Conservation (phyloP, 225 moss, liverwort and hornwort genomes). For the Physcomitrellopsis africana region DNA sequence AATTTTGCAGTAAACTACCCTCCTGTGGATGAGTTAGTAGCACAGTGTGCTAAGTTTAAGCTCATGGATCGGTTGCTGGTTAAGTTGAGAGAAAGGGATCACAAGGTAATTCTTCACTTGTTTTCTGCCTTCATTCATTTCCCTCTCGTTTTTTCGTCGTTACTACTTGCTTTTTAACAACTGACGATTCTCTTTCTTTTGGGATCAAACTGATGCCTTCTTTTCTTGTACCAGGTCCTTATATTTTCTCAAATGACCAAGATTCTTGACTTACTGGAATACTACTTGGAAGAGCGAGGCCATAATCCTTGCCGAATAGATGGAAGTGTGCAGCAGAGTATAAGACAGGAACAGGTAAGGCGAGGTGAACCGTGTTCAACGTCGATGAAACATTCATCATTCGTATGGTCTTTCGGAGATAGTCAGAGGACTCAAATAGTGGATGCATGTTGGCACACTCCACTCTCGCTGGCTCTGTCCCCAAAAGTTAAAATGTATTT, state of each 20-base stretch:
- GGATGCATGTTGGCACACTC: not conserved
- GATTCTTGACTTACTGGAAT: constrained; percentile 81
- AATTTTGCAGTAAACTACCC: constrained; percentile 63
- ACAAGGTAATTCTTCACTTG: constrained; percentile 56
- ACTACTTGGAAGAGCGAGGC: constrained; percentile 75
- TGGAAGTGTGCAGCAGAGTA: constrained; percentile 63
- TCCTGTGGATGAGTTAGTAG: constrained; percentile 72
- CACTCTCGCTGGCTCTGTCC: not conserved
- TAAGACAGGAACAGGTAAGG: constrained; percentile 73
- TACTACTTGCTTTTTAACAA: not conserved
- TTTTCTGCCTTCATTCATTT: not conserved
- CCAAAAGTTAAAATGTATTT: not conserved
- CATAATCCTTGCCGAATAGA: constrained; percentile 86
- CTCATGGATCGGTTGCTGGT: constrained; percentile 74
- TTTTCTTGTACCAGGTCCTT: constrained; percentile 53
- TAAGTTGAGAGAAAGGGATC: constrained; percentile 59
- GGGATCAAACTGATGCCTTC: not conserved
- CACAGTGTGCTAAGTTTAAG: constrained; percentile 88
- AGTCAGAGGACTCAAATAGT: not conserved
- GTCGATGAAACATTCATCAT: not conserved
- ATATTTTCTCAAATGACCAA: constrained; percentile 97
- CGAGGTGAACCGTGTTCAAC: not conserved
- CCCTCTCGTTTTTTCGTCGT: not conserved
- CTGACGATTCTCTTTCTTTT: not conserved
- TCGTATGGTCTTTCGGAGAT: not conserved